Evolutionary conservation across 2,329 filamentous ascomycete genomes (phyloP), one percentile per base, ranked within the genome.

Genomic region (Aspergillus ustus): DNA sequence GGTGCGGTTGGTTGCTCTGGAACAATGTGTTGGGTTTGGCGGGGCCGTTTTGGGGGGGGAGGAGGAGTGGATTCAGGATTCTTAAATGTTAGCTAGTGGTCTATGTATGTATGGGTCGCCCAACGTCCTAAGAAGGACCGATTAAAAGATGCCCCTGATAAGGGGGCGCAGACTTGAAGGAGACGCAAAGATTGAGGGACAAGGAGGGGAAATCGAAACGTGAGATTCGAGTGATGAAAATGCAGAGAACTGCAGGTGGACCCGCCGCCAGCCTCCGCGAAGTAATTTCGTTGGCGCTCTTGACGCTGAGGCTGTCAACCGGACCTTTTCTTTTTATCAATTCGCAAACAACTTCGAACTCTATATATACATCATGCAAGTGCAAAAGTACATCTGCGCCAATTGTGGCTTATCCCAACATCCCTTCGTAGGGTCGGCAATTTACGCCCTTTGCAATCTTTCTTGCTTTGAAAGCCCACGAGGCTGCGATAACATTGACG

Each of bases 231-330:
- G 48, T 51, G 37, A 58, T 58, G 31, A 28, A 25, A 6, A 31
- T 57, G 53, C 54, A 58, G 46, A 34, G 3, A 34, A 34, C 11
- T 53, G 43, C 51, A 43, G 25, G 43, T 50, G 50, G 50, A 50
- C 49, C 50, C 44, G 40, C 59, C 25, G 46, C 54, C 50, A 52
- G 45, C 28, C 43, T 6, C 44, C 40, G 28, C 17, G 19, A 48
- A 34, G 15, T 4, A 40, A 37, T 52, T 34, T 34, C 52, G 44
- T 58, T 58, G 48, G 54, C 45, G 29, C 60, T 29, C 28, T 58
- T 58, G 54, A 45, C 60, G 54, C 60, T 46, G 54, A 52, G 58
- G 52, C 58, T 60, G 45, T 17, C 31, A n/a, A 52, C 34, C 43
- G 29, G 19, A 29, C 29, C 46, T 20, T 53, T 43, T 37, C 6